Conservation (phyloP, 1,284 basidiomycete species). For the Salmacisia buchloeana region DNA sequence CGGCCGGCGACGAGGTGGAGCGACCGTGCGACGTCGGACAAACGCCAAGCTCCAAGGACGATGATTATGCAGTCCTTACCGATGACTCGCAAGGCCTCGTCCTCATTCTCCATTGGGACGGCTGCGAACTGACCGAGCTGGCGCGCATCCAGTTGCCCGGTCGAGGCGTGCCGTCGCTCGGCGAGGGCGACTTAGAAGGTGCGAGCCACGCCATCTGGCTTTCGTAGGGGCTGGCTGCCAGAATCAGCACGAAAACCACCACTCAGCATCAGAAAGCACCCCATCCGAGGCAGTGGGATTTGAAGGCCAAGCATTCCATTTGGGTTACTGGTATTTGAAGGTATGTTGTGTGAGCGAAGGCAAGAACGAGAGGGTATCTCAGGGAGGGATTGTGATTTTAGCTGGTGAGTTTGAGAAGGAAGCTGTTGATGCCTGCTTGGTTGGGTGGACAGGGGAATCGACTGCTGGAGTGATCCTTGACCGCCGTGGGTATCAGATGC, state of each 20-base stretch:
- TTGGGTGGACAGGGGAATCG: too few relatives aligned
- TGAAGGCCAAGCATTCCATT: background rate
- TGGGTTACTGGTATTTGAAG: too few relatives aligned
- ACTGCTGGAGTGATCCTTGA: too few relatives aligned
- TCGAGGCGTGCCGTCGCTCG: slow-evolving; percentile 1
- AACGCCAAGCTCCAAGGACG: background rate
- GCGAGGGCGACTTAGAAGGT: slow-evolving; percentile 18
- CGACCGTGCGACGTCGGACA: background rate
- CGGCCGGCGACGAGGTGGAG: background rate
- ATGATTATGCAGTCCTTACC: slow-evolving; percentile 29
- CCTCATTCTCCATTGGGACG: slow-evolving; percentile 27
- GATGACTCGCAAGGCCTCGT: slow-evolving; percentile 38
- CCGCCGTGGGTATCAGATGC: too few relatives aligned
- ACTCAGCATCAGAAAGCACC: background rate
- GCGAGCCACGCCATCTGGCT: slow-evolving; percentile 48
- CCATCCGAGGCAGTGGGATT: background rate
- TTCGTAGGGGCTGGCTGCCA: slow-evolving; percentile 16
- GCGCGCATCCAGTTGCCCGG: slow-evolving; percentile 24
- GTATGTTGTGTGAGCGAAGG: too few relatives aligned
- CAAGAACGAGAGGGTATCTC: too few relatives aligned
- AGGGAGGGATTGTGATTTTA: too few relatives aligned
- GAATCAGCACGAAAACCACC: too few relatives aligned
- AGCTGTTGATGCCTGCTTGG: too few relatives aligned
- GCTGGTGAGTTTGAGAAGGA: too few relatives aligned
- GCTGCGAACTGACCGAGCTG: background rate